Conservation (phyloP, 306 rosid species). For the Cicer cuneatum region DNA sequence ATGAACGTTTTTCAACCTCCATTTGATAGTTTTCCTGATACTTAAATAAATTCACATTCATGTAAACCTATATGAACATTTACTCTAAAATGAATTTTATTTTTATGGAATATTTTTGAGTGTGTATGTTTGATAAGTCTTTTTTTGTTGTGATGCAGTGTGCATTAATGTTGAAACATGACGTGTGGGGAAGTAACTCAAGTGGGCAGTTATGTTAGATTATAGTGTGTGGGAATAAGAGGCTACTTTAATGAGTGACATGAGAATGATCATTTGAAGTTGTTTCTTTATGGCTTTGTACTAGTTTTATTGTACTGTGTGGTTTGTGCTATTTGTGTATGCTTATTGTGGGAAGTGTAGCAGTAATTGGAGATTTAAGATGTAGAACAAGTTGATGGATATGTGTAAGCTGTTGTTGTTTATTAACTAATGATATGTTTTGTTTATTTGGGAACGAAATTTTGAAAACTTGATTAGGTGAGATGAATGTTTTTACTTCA, state of each 20-base stretch:
- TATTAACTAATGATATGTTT: not conserved
- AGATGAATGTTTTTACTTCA: not conserved
- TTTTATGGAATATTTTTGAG: not conserved
- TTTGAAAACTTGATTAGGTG: not conserved
- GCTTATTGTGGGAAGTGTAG: not conserved
- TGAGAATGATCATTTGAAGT: not conserved
- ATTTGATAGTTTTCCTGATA: too few species aligned
- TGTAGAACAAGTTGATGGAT: not conserved
- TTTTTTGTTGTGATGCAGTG: constrained; percentile 44
- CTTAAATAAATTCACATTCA: too few species aligned
- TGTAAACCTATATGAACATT: too few species aligned
- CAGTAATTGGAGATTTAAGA: not conserved
- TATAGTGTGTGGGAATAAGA: constrained; percentile 26
- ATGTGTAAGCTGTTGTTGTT: not conserved
- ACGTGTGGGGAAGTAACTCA: constrained; percentile 2
- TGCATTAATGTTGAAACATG: constrained; percentile 45
- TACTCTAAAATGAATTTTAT: too few species aligned
- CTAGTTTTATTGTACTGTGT: not conserved
- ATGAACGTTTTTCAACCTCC: too few species aligned
- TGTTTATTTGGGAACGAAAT: constrained; percentile 1
- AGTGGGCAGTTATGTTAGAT: constrained; percentile 19
- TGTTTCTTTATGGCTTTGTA: not conserved
- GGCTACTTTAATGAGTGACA: constrained; percentile 25
- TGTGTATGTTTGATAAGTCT: not conserved
- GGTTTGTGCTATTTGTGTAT: not conserved